Percentiles rank a stretch among this genome's conserved stretches.
Conservation (phyloP, 2,329 filamentous ascomycete species). For the Talaromyces sp. region DNA sequence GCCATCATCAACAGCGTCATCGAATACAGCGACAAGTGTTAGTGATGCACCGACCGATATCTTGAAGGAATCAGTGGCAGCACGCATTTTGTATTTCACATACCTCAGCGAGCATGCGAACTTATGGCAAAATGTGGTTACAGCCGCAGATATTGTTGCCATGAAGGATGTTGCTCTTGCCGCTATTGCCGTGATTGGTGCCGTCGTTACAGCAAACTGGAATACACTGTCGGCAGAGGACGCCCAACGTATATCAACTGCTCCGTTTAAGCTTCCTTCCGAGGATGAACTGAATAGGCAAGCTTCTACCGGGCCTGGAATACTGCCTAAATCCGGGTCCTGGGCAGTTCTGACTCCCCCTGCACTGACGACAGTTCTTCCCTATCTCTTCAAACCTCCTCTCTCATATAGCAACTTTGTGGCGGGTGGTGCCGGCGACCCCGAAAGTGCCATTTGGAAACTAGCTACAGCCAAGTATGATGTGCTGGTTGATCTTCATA, state of each 20-base stretch:
- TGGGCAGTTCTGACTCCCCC: constrained; percentile 55
- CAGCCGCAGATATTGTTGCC: constrained; percentile 57
- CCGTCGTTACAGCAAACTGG: constrained; percentile 58
- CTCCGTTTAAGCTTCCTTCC: constrained; percentile 40
- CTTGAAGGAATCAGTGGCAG: constrained; percentile 51
- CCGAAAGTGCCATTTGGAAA: constrained; percentile 57
- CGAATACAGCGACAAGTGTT: constrained; percentile 22
- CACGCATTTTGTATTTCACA: constrained; percentile 55
- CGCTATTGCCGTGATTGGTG: constrained; percentile 52
- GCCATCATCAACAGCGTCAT: constrained; percentile 42
- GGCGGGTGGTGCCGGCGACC: constrained; percentile 55
- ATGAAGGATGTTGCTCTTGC: constrained; percentile 58
- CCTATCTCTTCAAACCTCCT: constrained; percentile 58
- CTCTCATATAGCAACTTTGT: constrained; percentile 59
- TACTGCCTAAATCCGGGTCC: constrained; percentile 47
- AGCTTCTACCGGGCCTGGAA: constrained; percentile 35
- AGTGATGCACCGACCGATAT: constrained; percentile 40
- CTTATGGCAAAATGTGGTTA: constrained; percentile 54
- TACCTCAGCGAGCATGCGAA: constrained; percentile 53
- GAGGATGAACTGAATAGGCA: constrained; percentile 40
- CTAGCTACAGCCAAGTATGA: constrained; percentile 60
- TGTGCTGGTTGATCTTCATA: constrained; percentile 52
- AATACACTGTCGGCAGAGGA: constrained; percentile 37
- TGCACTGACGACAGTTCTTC: constrained; percentile 52
- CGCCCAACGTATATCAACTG: constrained; percentile 24